Evolutionary conservation across 1,284 basidiomycete genomes (phyloP).

Genomic region (Ceratobasidium sp.): DNA sequence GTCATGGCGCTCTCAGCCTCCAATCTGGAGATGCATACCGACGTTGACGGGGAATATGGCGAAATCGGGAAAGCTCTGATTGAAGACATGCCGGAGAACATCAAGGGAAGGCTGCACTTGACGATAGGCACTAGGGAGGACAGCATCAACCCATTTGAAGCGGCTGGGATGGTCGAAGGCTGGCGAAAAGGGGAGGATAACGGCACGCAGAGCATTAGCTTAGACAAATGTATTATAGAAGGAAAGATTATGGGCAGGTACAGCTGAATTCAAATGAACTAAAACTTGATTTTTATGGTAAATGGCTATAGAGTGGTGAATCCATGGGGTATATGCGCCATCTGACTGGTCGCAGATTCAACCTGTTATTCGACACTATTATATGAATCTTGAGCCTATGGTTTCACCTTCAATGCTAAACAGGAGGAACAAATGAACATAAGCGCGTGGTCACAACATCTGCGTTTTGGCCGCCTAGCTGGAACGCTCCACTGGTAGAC

Average conservation of each 20-base stretch:
- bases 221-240: not conserved
- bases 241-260: constrained; percentile 12
- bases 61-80: constrained; percentile 55
- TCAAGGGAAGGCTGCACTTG: constrained; percentile 72
- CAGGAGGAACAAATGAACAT: too few relatives aligned
- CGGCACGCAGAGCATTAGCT: not conserved
- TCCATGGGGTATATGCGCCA: too few relatives aligned
- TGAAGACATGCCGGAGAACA: constrained; percentile 56
- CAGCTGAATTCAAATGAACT: constrained; percentile 10
- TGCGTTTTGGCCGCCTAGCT: too few relatives aligned
- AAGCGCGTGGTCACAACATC: too few relatives aligned
- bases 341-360: too few relatives aligned
- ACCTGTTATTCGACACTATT: too few relatives aligned
- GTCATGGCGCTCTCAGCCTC: constrained; percentile 81
- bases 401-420: too few relatives aligned
- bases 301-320: too few relatives aligned
- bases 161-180: constrained; percentile 64
- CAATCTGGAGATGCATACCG: constrained; percentile 56
- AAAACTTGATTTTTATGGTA: too few relatives aligned
- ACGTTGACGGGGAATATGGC: constrained; percentile 53
- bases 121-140: constrained; percentile 80
- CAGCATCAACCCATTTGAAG: constrained; percentile 74
- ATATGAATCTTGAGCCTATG: too few relatives aligned
- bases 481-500: too few relatives aligned
- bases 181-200: constrained; percentile 58